Evolutionary conservation across 305 asterid genomes (phyloP).

Genomic region (Vinca major): DNA sequence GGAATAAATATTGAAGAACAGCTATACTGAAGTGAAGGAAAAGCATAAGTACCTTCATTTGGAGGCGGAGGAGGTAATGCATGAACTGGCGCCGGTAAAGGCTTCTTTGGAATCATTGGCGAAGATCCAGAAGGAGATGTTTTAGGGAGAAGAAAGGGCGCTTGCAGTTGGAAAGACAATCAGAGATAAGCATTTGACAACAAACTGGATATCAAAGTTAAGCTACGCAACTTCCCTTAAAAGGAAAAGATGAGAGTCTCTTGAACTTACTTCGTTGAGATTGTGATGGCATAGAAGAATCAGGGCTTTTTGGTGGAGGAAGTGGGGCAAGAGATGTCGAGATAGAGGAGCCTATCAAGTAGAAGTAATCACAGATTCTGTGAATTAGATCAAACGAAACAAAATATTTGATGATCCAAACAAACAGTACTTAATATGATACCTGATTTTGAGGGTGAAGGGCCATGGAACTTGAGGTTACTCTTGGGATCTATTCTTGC

Average conservation of each 20-base stretch:
- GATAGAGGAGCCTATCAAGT: slow-evolving; percentile 31
- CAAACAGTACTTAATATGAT: slow-evolving; percentile 7
- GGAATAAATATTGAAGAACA: slow-evolving; percentile 8
- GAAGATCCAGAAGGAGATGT: slow-evolving; percentile 37
- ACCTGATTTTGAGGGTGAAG: slow-evolving; percentile 33
- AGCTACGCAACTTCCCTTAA: slow-evolving; percentile 7
- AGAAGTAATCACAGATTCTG: background rate
- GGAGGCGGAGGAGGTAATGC: slow-evolving; percentile 95
- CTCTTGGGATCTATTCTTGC: slow-evolving; percentile 28
- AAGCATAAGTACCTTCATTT: slow-evolving; percentile 42
- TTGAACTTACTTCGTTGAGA: slow-evolving; percentile 37
- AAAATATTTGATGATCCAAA: background rate
- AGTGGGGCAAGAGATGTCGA: slow-evolving; percentile 28
- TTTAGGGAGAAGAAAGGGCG: slow-evolving; percentile 45
- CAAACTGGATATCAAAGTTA: slow-evolving; percentile 12
- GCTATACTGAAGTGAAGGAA: slow-evolving; percentile 2
- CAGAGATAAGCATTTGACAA: slow-evolving; percentile 21
- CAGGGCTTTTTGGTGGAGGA: slow-evolving; percentile 24
- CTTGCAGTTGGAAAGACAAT: slow-evolving; percentile 38
- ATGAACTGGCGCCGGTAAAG: slow-evolving; percentile 40
- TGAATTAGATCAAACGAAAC: no score
- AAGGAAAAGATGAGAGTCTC: slow-evolving; percentile 16
- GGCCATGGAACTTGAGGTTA: slow-evolving; percentile 23
- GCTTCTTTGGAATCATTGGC: slow-evolving; percentile 43
- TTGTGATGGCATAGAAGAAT: slow-evolving; percentile 39